These are phyloP conservation scores for Urtica urens DNA, from an alignment of 306 rosid genomes.

Conservation along the genomic window DNA sequence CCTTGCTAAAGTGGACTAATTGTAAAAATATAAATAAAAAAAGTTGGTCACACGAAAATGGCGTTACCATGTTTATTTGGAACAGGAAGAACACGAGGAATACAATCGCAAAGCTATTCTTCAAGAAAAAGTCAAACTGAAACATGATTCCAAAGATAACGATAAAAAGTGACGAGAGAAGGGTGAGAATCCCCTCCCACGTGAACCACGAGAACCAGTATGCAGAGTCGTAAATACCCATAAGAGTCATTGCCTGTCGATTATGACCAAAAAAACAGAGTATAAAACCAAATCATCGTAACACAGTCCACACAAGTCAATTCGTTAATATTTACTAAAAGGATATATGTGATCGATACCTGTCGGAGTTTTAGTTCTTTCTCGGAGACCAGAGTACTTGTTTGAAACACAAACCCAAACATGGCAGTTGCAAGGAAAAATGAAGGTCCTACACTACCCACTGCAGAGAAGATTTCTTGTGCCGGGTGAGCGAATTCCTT, in stretches of 20 bases:
- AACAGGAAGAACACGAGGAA: constrained; percentile 71
- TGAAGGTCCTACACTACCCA: constrained; percentile 36
- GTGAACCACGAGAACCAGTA: constrained; percentile 90
- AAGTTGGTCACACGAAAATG: constrained; percentile 6
- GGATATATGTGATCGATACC: constrained; percentile 23
- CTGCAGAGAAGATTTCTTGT: constrained; percentile 24
- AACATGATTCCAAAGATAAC: constrained; percentile 86
- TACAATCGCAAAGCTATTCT: constrained; percentile 48
- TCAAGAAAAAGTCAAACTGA: constrained; percentile 63
- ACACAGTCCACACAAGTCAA: not conserved
- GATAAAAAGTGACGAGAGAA: constrained; percentile 60
- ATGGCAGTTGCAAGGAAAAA: constrained; percentile 75
- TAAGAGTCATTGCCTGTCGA: constrained; percentile 72
- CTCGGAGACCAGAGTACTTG: constrained; percentile 60
- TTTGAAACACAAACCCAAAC: constrained; percentile 87
- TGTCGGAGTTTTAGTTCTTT: constrained; percentile 93
- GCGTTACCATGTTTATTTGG: constrained; percentile 76
- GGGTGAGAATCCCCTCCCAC: constrained; percentile 58
- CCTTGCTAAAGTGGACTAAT: not conserved
- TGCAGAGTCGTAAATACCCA: constrained; percentile 88
- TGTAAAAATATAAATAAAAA: constrained; percentile 6
- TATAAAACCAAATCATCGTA: not conserved
- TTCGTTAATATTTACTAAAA: not conserved
- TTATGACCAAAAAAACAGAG: constrained; percentile 2
- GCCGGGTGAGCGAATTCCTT: constrained; percentile 81